Percentiles rank a stretch among this genome's conserved stretches.
Evolutionary conservation across 306 rosid species (phyloP).

Genomic region (Hylodesmum podocarpum): DNA sequence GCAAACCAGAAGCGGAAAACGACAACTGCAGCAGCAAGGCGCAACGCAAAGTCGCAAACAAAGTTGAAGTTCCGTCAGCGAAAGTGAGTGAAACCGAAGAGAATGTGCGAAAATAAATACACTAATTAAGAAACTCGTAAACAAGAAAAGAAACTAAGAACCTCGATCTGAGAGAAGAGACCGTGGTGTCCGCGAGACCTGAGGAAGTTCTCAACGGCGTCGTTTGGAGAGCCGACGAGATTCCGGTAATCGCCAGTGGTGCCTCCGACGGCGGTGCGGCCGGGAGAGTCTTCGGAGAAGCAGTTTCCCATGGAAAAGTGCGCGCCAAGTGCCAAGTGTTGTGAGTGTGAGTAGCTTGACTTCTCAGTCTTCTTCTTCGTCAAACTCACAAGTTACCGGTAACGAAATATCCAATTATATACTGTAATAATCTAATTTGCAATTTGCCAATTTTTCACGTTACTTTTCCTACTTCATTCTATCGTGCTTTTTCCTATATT

Average conservation of each 20-base stretch:
- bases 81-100: background rate
- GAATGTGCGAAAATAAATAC: background rate
- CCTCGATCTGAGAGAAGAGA: constrained; percentile 90
- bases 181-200: constrained; percentile 68
- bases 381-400: background rate
- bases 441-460: background rate
- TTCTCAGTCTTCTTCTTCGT: background rate
- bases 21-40: constrained; percentile 56
- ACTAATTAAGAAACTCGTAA: background rate
- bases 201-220: constrained; percentile 59
- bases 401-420: background rate
- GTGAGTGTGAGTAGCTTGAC: background rate
- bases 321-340: background rate
- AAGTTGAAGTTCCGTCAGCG: background rate
- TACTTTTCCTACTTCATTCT: background rate
- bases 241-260: constrained; percentile 36
- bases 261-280: constrained; percentile 62
- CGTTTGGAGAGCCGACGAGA: constrained; percentile 45
- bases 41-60: background rate
- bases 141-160: constrained; percentile 15
- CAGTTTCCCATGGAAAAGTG: constrained; percentile 66
- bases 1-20: constrained; percentile 64
- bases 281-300: constrained; percentile 68
- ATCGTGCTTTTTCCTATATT: background rate
- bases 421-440: background rate